Base-by-base conservation (phyloP, 805 yeast genomes). In the Cyberlindnera xylosilytica region DNA sequence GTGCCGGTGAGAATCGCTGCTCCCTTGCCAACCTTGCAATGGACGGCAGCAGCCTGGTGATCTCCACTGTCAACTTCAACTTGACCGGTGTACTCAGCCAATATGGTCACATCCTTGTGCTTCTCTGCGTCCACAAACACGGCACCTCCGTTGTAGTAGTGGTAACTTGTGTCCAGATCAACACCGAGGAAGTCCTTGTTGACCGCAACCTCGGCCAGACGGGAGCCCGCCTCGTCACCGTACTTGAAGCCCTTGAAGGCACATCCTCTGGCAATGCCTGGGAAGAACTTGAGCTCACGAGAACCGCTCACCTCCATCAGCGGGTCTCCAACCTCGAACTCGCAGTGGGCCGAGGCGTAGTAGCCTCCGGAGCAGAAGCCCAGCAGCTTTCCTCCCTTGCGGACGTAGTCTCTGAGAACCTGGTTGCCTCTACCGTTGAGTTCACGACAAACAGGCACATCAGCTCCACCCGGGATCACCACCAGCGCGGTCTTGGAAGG, bases 321-420 rank as follows among this genome's bases (percentile, higher is more conserved):
- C 1, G 78, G 74, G 52, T 78, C 68, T 2, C 93, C 95, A 23
- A 76, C 81, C 53, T 87, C 96, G 60, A 93, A 93, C 57, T 91
- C 97, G 51, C 86, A 81, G 31, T 82, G 63, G 0, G 74, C 63
- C 11, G 90, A 74, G 1, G 82, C 91, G 57, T 78, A 93, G 64
- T 93, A 93, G 0, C 86, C 98, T 33, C 99, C 99, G 9, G 99
- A 93, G 65, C 99, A 93, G 49, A 93, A 78, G 0, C 99, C 99
- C 17, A 91, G 62, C 56, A 69, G 88, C 37, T 70, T 68, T 2
- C 99, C 99, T 23, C 98, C 99, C 41, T 70, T 69, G 23, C 79
- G 69, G 1, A 88, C 88, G 51, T 72, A 88, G 38, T 77, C 77
- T 20, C 66, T 61, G 47, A 88, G 86, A 29, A 70, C 67, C 9